Conservation (phyloP, 495 filamentous ascomycete genomes). For the Emericellopsis terricola region DNA sequence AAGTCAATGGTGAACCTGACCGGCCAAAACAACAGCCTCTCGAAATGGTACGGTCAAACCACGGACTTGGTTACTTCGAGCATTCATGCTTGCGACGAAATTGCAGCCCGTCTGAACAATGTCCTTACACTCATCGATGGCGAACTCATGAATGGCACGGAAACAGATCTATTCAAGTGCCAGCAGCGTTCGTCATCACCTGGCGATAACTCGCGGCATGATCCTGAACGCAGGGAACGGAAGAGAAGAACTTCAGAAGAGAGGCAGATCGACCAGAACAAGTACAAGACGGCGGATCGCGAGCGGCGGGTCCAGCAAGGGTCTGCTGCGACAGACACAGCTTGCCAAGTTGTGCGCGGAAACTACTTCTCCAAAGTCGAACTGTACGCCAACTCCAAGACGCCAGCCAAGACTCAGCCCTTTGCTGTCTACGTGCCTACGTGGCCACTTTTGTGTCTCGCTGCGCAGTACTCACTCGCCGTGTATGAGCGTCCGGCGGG, state of each 20-base stretch:
- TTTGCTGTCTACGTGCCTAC: conserved; percentile 49
- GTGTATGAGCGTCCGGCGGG: conserved; percentile 48
- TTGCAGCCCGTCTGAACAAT: conserved; percentile 38
- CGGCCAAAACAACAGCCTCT: conserved; percentile 10
- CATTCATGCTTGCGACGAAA: conserved; percentile 34
- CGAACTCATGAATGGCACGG: conserved; percentile 42
- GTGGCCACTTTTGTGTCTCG: conserved; percentile 54
- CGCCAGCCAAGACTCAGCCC: conserved; percentile 46
- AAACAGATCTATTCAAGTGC: conserved; percentile 41
- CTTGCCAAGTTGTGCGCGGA: conserved; percentile 19
- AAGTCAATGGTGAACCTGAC: conserved; percentile 6
- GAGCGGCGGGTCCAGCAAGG: conserved; percentile 8
- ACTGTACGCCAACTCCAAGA: conserved; percentile 56
- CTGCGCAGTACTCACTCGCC: conserved; percentile 51
- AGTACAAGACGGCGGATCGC: too few relatives aligned
- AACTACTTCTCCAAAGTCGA: conserved; percentile 64
- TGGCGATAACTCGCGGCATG: conserved; percentile 19
- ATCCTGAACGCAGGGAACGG: conserved; percentile 7
- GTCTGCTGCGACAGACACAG: conserved; percentile 17
- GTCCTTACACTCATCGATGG: conserved; percentile 52
- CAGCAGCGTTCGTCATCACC: too few relatives aligned
- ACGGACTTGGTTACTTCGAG: conserved; percentile 23
- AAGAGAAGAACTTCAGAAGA: too few relatives aligned
- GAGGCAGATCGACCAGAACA: too few relatives aligned
- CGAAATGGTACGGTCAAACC: conserved; percentile 16